Base-by-base conservation (phyloP, 1,139 yeast species). In the Candida labiduridarum region DNA sequence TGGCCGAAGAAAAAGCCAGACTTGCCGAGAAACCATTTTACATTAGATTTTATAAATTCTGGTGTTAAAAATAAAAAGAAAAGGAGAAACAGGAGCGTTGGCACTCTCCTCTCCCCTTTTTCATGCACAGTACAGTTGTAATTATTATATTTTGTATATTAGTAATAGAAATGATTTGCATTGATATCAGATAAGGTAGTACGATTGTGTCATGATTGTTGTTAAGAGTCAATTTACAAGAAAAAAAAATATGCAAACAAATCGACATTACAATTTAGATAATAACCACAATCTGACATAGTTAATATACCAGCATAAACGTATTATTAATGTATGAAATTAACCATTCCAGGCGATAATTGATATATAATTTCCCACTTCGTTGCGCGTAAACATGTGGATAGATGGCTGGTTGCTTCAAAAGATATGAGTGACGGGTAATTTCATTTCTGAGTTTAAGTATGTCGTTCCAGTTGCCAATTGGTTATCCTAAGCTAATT, bases 1-100 rank as follows among this genome's bases (percentile, higher is more conserved):
- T 68, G 45, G 72, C 72, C 38, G 79, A 75, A 59, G 76, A 74
- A 56, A 66, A 59, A 56, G 76, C 72, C 10, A 57, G 62, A 48
- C 59, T 69, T 45, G 70, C 68, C 11, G 52, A 65, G 42, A 67
- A 63, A 51, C 74, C 77, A 22, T 61, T 67, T 50, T 62, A 57
- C 57, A 51, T 59, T 50, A 65, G 72, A 56, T 45, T 59, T 18
- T 71, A 66, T 56, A 57, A 52, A 48, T 63, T 66, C 56, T 71
- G 73, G 73, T 71, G 76, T 57, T 71, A 53, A 56, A 15, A 44
- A 25, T 25, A 33, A 8, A 8, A 35, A 22, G 19, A 6, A 34
- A 6, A 34, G 36, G 36, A 31, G 15, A n/a, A n/a, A n/a, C n/a
- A n/a, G n/a, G 35, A 4, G 35, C 10, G 29, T 2, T 25, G n/a